A percentile compares a stretch with the other conserved stretches of the same genome.
These are phyloP conservation scores for Tetracladium setigerum DNA, from an alignment of 495 filamentous ascomycete genomes.

Conservation along the genomic window DNA sequence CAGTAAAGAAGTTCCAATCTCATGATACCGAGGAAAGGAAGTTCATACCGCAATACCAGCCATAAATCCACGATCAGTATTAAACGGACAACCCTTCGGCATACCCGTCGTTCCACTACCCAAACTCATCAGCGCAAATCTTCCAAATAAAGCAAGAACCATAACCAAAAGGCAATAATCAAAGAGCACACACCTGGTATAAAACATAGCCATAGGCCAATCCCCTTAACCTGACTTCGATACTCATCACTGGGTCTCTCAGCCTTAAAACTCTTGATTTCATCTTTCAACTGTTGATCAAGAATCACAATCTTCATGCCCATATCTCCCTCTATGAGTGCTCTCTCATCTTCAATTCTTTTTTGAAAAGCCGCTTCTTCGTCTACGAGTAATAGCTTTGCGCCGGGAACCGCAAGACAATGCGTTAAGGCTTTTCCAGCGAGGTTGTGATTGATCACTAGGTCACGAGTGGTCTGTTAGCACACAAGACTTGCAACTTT, in stretches of 20 bases:
- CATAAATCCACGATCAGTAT: slow-evolving; percentile 20
- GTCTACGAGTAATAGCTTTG: slow-evolving; percentile 58
- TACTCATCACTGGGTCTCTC: slow-evolving; percentile 42
- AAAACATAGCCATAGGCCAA: slow-evolving; percentile 55
- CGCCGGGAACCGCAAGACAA: slow-evolving; percentile 54
- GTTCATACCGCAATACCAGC: slow-evolving; percentile 9
- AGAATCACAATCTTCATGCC: slow-evolving; percentile 48
- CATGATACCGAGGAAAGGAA: not conserved
- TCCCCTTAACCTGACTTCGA: slow-evolving; percentile 35
- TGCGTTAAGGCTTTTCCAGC: slow-evolving; percentile 58
- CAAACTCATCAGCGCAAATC: not conserved
- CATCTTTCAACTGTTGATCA: slow-evolving; percentile 33
- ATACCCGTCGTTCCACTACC: slow-evolving; percentile 42
- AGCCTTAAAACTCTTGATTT: slow-evolving; percentile 40
- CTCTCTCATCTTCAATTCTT: slow-evolving; percentile 46
- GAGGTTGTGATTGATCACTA: slow-evolving; percentile 68
- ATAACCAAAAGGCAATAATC: not conserved
- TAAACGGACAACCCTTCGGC: slow-evolving; percentile 37
- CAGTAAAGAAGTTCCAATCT: not conserved
- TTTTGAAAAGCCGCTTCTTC: slow-evolving; percentile 44
- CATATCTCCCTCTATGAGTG: slow-evolving; percentile 39
- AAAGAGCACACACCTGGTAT: too few relatives aligned
- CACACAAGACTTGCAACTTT: too few relatives aligned
- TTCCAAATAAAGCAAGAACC: not conserved
- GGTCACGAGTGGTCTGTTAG: too few relatives aligned